These are phyloP conservation scores for Paramecium primaurelia DNA, from an alignment of 73 alveolate genomes.

Conservation along the genomic window DNA sequence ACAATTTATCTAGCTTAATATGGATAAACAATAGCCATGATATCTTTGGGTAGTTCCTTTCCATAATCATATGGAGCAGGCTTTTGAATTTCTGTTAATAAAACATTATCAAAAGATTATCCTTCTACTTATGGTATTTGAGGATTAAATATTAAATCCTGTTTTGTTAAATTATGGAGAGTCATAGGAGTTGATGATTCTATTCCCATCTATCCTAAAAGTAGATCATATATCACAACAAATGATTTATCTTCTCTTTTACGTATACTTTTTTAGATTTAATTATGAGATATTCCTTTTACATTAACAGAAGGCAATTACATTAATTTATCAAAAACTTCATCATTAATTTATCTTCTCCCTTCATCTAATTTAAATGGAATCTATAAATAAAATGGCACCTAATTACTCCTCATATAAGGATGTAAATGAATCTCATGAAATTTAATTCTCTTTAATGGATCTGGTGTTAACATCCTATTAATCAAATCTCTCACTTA, in stretches of 20 bases:
- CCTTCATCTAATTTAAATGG: slow-evolving; percentile 56
- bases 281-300: neutral
- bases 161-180: neutral
- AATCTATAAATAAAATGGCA: slow-evolving; percentile 55
- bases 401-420: slow-evolving; percentile 62
- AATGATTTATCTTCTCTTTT: slow-evolving; percentile 60
- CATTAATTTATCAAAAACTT: slow-evolving; percentile 10
- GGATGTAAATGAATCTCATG: slow-evolving; percentile 77
- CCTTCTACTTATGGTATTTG: neutral
- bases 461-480: slow-evolving; percentile 89
- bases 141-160: slow-evolving; percentile 40
- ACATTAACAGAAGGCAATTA: neutral
- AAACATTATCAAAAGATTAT: neutral
- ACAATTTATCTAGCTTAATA: neutral
- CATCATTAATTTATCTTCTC: slow-evolving; percentile 50
- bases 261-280: neutral
- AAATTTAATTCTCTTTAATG: slow-evolving; percentile 78
- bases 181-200: slow-evolving; percentile 25
- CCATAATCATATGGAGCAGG: slow-evolving; percentile 33
- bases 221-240: slow-evolving; percentile 50
- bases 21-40: neutral
- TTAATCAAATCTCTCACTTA: slow-evolving; percentile 89
- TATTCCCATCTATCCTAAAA: neutral
- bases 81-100: neutral
- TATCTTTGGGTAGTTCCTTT: neutral